phyloP scores from a whole-genome alignment of 495 filamentous ascomycete species.

The Daldinia bambusicola region DNA sequence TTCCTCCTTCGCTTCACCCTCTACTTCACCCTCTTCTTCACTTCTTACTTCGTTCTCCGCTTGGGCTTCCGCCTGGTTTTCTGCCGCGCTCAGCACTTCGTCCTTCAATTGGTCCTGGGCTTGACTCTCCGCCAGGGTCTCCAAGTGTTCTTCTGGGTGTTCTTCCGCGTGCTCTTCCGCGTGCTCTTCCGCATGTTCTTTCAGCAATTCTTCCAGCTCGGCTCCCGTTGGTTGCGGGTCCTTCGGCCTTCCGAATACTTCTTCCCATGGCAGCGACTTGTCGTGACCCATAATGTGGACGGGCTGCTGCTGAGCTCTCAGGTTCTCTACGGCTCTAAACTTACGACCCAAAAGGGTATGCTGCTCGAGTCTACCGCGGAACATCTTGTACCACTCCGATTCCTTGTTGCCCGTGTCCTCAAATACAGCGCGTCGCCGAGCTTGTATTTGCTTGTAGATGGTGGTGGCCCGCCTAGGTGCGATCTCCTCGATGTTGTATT shows the following conservation, averaged over 20 bases:
- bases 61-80: neutral
- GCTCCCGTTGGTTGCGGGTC: neutral
- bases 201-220: too few species aligned
- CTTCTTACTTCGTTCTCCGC: too few species aligned
- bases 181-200: too few species aligned
- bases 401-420: conserved; percentile 48
- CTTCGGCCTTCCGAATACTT: conserved; percentile 42
- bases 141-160: too few species aligned
- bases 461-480: conserved; percentile 47
- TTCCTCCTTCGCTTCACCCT: neutral
- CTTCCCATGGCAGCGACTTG: conserved; percentile 37
- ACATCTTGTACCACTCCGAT: conserved; percentile 53
- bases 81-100: neutral
- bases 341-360: conserved; percentile 44
- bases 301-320: conserved; percentile 29
- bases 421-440: conserved; percentile 60
- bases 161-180: too few species aligned
- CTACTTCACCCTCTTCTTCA: too few species aligned
- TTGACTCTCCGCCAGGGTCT: too few species aligned
- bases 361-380: conserved; percentile 45
- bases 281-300: conserved; percentile 48
- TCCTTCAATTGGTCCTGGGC: too few species aligned
- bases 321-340: conserved; percentile 42
- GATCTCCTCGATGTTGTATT: conserved; percentile 77
- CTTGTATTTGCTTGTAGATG: conserved; percentile 62